Base-by-base conservation (phyloP, 345 rosid genomes). In the Anastatica hierochuntica region DNA sequence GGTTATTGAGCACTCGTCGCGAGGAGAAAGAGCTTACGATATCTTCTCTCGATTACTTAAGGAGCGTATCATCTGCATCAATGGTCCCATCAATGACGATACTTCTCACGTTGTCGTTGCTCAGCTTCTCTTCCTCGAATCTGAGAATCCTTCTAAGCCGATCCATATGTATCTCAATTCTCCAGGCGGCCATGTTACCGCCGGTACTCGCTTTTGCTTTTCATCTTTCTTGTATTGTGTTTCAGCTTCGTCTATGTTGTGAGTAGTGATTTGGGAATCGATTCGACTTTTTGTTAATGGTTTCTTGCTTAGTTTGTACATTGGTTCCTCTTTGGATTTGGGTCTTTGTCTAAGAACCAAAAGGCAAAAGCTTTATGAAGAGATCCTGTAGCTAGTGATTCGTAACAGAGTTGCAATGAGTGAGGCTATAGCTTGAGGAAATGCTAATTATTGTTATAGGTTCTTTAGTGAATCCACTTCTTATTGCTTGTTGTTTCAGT, bases 1-100 rank as follows among this genome's bases (percentile, higher is more conserved):
- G 99, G 99, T 88, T 53, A 80, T 94, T 10, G 97, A 88, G 77
- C 95, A 88, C 67, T 88, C 99, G 8, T 88, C 95, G 11, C 78
- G 99, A 15, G 99, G 97, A 8, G 99, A 94, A 79, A 79, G 97
- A 43, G 95, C 99, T 10, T 94, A 88, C 68, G 99, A 85, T 55
- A 88, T 94, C 24, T 88, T 94, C 73, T 94, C 99, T 35, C 74
- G 99, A 41, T 81, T 94, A 31, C 82, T 94, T 42, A 83, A 88
- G 68, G 97, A 94, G 81, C 76, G 95, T 58, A 94, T 94, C 16
- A 70, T 94, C 44, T 94, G 95, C 72, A 88, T 94, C 56, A 94
- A 94, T 39, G 97, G 97, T 10, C 76, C 97, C 36, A 82, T 94
- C 54, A 80, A 76, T 62, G 97, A 94, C 74, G 87, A 94, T 49